Evolutionary conservation across 2,329 filamentous ascomycete species (phyloP).

Genomic region (Dryadomyces quercus-mongolicae): DNA sequence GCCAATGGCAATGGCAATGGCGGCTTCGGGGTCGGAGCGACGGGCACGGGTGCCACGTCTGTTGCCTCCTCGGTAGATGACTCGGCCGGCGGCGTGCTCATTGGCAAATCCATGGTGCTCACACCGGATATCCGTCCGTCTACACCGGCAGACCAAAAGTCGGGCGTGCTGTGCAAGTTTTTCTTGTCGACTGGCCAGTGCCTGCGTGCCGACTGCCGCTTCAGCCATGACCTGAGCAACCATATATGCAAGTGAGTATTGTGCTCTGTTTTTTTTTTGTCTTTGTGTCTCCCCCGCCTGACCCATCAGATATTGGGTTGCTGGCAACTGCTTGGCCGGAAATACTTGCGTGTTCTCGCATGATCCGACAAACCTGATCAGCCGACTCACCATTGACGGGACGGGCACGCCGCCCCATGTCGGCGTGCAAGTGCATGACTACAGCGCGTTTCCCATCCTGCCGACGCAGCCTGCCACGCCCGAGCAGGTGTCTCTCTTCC

Average conservation of each 20-base stretch:
- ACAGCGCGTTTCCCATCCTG: slow-evolving; percentile 73
- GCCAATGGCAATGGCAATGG: neutral
- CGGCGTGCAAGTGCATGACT: slow-evolving; percentile 67
- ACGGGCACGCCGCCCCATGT: slow-evolving; percentile 53
- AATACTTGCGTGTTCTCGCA: slow-evolving; percentile 95
- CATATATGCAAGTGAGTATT: slow-evolving; percentile 90
- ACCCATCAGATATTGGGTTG: slow-evolving; percentile 73
- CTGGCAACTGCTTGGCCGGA: slow-evolving; percentile 88
- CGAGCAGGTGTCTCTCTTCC: slow-evolving; percentile 44
- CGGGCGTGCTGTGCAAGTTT: slow-evolving; percentile 91
- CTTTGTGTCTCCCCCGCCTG: neutral
- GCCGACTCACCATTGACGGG: slow-evolving; percentile 64
- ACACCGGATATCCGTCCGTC: slow-evolving; percentile 59
- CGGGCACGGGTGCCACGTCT: slow-evolving; percentile 4
- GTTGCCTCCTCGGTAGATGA: slow-evolving; percentile 29
- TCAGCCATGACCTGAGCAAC: slow-evolving; percentile 90
- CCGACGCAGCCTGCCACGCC: slow-evolving; percentile 49
- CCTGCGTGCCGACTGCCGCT: slow-evolving; percentile 87
- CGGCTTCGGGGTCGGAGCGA: neutral
- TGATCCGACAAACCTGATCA: slow-evolving; percentile 78
- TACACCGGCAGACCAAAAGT: slow-evolving; percentile 68
- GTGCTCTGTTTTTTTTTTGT: neutral
- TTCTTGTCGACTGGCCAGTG: slow-evolving; percentile 94
- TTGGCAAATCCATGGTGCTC: slow-evolving; percentile 82
- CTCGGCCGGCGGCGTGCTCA: slow-evolving; percentile 50